Percentiles rank a stretch among this genome's conserved stretches.
phyloP scores from a whole-genome alignment of 164 flowering plant species.

The Berberis vulgaris region DNA sequence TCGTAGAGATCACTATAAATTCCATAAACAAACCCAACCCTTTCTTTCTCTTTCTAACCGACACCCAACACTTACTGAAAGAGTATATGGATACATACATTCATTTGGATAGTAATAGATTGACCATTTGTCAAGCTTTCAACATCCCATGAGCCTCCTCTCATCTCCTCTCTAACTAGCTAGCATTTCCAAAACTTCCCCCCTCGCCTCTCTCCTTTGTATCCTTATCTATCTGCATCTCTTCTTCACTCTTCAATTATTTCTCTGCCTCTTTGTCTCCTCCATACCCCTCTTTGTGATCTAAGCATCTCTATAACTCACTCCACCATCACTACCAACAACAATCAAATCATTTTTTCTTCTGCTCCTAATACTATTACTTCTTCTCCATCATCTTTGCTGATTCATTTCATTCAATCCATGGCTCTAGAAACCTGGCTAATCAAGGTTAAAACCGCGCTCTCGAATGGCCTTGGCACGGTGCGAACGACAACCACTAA shows the following conservation, averaged over 20 bases:
- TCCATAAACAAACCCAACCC: no score
- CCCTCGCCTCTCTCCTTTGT: slow-evolving; percentile 8
- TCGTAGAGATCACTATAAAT: no score
- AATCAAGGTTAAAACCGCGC: slow-evolving; percentile 46
- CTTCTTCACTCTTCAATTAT: slow-evolving; percentile 28
- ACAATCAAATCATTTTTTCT: not conserved
- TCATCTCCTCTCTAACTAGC: slow-evolving; percentile 1
- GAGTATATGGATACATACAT: no score
- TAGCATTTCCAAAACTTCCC: not conserved
- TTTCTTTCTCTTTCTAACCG: not conserved
- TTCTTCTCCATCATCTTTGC: slow-evolving; percentile 6
- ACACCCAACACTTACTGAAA: not conserved
- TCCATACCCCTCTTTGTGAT: slow-evolving; percentile 3
- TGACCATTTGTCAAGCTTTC: slow-evolving; percentile 14
- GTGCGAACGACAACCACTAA: slow-evolving; percentile 15
- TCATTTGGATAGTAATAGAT: not conserved
- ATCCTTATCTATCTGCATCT: slow-evolving; percentile 22
- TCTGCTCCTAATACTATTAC: not conserved
- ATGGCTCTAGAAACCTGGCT: slow-evolving; percentile 86
- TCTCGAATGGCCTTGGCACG: slow-evolving; percentile 32
- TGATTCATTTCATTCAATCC: slow-evolving; percentile 2
- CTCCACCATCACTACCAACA: slow-evolving; percentile 19
- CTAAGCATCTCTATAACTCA: slow-evolving; percentile 12
- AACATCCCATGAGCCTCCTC: slow-evolving; percentile 36
- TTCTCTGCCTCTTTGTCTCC: slow-evolving; percentile 16